Percentiles rank a stretch among this genome's conserved stretches.
Conservation (phyloP, 805 yeast genomes). For the Isabelozyma gotoi region DNA sequence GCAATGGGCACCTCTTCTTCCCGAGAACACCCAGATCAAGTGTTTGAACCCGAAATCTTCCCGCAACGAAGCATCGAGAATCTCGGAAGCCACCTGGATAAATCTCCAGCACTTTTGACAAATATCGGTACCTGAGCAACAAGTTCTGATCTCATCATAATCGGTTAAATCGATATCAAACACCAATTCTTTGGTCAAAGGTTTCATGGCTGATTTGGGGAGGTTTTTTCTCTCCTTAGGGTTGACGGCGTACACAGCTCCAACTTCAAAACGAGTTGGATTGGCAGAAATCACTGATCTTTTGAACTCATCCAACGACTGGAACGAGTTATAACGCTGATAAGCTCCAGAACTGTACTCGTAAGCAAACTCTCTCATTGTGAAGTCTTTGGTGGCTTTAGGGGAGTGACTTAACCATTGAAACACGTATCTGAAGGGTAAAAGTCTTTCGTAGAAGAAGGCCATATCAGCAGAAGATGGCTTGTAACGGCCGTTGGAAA, state of each 20-base stretch:
- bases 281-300: conserved; percentile 67
- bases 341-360: conserved; percentile 86
- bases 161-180: conserved; percentile 98
- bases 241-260: conserved; percentile 84
- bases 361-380: conserved; percentile 91
- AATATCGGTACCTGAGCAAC: conserved; percentile 83
- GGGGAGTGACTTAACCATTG: conserved; percentile 90
- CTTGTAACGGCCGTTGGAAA: conserved; percentile 7
- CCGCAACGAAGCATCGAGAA: conserved; percentile 66
- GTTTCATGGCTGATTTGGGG: conserved; percentile 75
- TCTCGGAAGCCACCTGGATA: conserved; percentile 77
- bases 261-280: conserved; percentile 93
- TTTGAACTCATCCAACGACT: conserved; percentile 68
- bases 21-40: conserved; percentile 93
- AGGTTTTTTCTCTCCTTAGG: conserved; percentile 83
- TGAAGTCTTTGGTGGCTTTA: conserved; percentile 70
- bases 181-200: conserved; percentile 82
- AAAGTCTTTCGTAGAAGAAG: conserved; percentile 64
- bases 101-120: conserved; percentile 93
- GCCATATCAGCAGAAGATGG: conserved; percentile 64
- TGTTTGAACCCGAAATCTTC: conserved; percentile 90
- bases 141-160: conserved; percentile 90
- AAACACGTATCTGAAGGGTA: conserved; percentile 79
- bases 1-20: conserved; percentile 98
- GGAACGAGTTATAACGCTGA: conserved; percentile 82